Evolutionary conservation across 805 yeast species (phyloP), one percentile per base, ranked within the genome.

Genomic region (Candida germanica): DNA sequence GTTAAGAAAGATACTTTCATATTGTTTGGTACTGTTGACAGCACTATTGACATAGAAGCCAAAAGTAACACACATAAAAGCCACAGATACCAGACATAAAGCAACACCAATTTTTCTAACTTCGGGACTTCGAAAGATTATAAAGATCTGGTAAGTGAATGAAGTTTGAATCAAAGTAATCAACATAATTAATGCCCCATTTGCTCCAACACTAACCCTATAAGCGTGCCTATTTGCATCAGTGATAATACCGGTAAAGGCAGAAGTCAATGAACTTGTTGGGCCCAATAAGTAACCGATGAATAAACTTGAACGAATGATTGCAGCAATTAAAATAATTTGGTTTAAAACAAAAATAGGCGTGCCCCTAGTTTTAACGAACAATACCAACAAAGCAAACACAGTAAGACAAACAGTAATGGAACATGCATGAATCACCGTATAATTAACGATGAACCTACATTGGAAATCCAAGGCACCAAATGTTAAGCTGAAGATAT

Each of bases 301-400:
- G 58, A 73, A 79, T 5, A 88, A 58, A 2, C 75, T 71, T 1
- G 88, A 75, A 35, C 84, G 82, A 11, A 87, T 38, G 4, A 81
- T 56, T 35, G 81, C 59, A 4, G 79, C 53, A 2, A 75, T 33
- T 35, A 91, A 63, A 22, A 84, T 75, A 2, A 68, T 33, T 53
- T 79, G 80, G 57, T 89, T 88, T 29, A 87, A 59, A n/a, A 80
- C 55, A 55, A 87, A 91, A 19, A 87, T 75, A 6, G 88, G 85
- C 0, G 89, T 77, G 15, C 58, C 70, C 47, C 70, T 76, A 40
- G 73, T 75, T 36, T 70, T 73, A 24, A 48, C 38, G 15, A 47
- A 31, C 10, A 51, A 30, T 29, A 40, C 29, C 19, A 50, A 41
- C 7, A 46, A 35, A 3, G 43, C 14, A 14, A 47, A 36, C 14